Base-by-base conservation (phyloP, 129 eudicot genomes). In the Flaveria ramosissima region DNA sequence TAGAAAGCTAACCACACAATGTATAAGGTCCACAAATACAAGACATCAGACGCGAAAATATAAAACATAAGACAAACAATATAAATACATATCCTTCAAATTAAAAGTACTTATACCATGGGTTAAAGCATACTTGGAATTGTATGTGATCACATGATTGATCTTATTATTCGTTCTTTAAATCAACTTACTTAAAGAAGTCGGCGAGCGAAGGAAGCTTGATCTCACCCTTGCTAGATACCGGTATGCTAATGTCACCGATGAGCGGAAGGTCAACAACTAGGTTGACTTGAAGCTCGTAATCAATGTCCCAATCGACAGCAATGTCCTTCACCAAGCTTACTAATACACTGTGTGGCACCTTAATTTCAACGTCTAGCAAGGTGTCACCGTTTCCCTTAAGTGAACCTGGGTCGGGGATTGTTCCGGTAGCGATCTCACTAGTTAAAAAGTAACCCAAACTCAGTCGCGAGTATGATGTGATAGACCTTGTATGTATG, bases 261-360 rank as follows among this genome's bases (percentile, higher is more conserved):
- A 82, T n/a, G 50, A 76, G 20, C 16, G 83, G 79, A 32, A 82
- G 51, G 64, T 82, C 74, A 76, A 82, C 32, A 2, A 76, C 51
- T 7, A 82, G 56, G 50, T 9, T 62, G n/a, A 77, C 53, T 71
- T 70, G 55, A 65, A 82, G 60, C 53, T 82, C 85, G 27, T 82
- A 82, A 27, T 82, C 85, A 3, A 82, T 72, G 47, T 82, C 85
- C 85, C 85, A 76, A 27, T 82, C 85, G 0, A 17, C 24, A 7
- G 74, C 82, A 51, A 82, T 77, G 70, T 82, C 82, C 42, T 77
- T 73, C 59, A 77, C 81, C 69, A 82, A 43, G 63, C 64, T 71
- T 36, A 77, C 16, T 43, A 82, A 27, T 1, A 77, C 23, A 0
- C 12, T 77, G 27, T 70, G 78, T 30, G 78, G 82, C 42, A 82